Conservation (phyloP, 2,329 filamentous ascomycete genomes). For the Cercospora sp. region DNA sequence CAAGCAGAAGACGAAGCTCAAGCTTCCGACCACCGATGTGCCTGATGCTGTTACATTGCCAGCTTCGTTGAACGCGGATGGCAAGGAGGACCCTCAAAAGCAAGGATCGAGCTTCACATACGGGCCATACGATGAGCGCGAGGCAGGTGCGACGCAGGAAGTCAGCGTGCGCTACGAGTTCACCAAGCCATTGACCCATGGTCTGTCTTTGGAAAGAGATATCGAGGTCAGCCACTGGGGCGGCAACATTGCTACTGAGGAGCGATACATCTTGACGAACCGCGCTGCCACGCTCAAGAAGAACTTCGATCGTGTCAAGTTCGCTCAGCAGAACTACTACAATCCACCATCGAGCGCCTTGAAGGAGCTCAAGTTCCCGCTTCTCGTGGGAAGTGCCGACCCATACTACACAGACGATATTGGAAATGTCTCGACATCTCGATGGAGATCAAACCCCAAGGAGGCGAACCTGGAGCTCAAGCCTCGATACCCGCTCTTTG, state of each 20-base stretch:
- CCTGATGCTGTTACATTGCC: constrained; percentile 73
- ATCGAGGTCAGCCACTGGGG: constrained; percentile 98
- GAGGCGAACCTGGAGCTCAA: constrained; percentile 79
- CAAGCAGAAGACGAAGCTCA: constrained; percentile 97
- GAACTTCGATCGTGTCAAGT: constrained; percentile 53
- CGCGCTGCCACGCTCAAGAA: constrained; percentile 70
- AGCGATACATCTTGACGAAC: constrained; percentile 86
- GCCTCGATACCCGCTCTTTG: constrained; percentile 94
- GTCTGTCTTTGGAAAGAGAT: constrained; percentile 79
- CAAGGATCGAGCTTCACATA: constrained; percentile 85
- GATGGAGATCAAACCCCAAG: constrained; percentile 69
- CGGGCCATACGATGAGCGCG: constrained; percentile 79
- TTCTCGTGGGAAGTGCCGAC: constrained; percentile 76
- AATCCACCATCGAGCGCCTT: constrained; percentile 75
- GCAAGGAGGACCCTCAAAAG: constrained; percentile 71
- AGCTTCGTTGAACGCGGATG: constrained; percentile 56
- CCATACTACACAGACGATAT: constrained; percentile 96
- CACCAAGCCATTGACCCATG: constrained; percentile 83
- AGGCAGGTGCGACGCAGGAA: constrained; percentile 72
- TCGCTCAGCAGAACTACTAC: constrained; percentile 54
- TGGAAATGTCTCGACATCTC: constrained; percentile 92
- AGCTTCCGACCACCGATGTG: constrained; percentile 74
- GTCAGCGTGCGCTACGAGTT: constrained; percentile 89
- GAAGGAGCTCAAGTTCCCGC: constrained; percentile 76
- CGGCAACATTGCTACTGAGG: constrained; percentile 91